phyloP scores from a whole-genome alignment of 192 early-diverging fungal species.

The Rhizoclosmatium sp. region DNA sequence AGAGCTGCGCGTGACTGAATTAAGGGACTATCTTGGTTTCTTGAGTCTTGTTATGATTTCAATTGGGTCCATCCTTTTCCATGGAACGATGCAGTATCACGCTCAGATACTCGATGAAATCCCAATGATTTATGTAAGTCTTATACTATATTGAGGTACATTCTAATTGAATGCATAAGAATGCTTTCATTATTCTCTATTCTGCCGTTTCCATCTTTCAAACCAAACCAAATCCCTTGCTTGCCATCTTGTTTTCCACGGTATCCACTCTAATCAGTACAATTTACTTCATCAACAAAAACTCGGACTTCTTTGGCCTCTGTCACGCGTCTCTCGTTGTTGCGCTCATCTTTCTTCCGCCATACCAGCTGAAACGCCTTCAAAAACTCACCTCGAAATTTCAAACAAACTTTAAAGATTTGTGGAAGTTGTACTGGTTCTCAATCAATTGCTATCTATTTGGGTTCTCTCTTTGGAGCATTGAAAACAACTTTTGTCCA shows the following conservation, averaged over 20 bases:
- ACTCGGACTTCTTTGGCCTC: slow-evolving; percentile 70
- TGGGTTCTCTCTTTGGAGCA: slow-evolving; percentile 75
- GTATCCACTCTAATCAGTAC: slow-evolving; percentile 24
- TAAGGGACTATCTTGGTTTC: slow-evolving; percentile 66
- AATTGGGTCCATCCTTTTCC: slow-evolving; percentile 77
- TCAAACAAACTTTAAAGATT: slow-evolving; percentile 40
- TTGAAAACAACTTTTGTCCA: slow-evolving; percentile 76
- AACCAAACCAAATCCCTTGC: neutral
- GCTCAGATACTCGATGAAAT: slow-evolving; percentile 68
- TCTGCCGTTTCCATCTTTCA: neutral
- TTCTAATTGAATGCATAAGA: neutral
- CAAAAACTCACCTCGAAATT: neutral
- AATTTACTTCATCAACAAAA: slow-evolving; percentile 68
- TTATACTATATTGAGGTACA: neutral
- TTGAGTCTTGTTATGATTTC: slow-evolving; percentile 69
- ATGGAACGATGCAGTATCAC: slow-evolving; percentile 71
- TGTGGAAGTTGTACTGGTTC: slow-evolving; percentile 5
- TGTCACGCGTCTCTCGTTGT: slow-evolving; percentile 36
- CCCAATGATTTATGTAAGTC: slow-evolving; percentile 64
- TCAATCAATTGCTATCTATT: neutral
- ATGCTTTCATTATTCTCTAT: neutral
- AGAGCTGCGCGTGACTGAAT: slow-evolving; percentile 52
- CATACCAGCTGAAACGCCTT: slow-evolving; percentile 39
- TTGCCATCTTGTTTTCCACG: slow-evolving; percentile 27
- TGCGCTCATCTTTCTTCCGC: slow-evolving; percentile 24